Evolutionary conservation across 176 grass and related monocot species (phyloP), one percentile per base, ranked within the genome.

Genomic region (Triticum urartu): DNA sequence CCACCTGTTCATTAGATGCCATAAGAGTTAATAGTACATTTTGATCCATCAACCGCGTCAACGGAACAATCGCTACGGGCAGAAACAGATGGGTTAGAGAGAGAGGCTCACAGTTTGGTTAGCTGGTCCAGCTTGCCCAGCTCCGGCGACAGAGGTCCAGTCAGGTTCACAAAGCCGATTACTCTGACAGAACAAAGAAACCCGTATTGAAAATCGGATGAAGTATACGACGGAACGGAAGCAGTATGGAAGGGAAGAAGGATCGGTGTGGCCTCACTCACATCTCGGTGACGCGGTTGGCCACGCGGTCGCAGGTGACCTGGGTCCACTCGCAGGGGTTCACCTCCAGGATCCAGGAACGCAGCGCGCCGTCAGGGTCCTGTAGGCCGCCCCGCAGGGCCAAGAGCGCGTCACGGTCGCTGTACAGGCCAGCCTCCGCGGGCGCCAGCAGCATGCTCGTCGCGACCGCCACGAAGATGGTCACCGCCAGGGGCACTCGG

Each of bases 261-360:
- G 58, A 61, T 22, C 58, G 20, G 21, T 61, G 20, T n/a, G 0
- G 21, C 52, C 52, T 22, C 58, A 77, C 87, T 93, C 22, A 93
- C 94, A 97, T 60, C 65, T 85, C 82, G 64, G 40, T 85, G 68
- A 97, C 86, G 38, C 75, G 91, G 79, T 97, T 61, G 58, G 7
- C 90, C 34, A 80, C 76, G 28, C 6, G 18, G 66, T 87, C 84
- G 79, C 94, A 97, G 15, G 72, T 85, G 47, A 97, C 70, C 9
- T 90, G 88, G 21, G 79, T 43, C 94, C 94, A 97, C 4, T 89
- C 10, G 45, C 94, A 94, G 8, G 94, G 91, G 77, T 90, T 87
- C 70, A 43, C 38, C 33, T 60, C 79, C 3, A 83, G 76, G 33
- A 80, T 79, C 94, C 94, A 97, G 66, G 80, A 85, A 58, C 75